These are phyloP conservation scores for Rosa persica DNA, from an alignment of 306 rosid species.

Conservation along the genomic window DNA sequence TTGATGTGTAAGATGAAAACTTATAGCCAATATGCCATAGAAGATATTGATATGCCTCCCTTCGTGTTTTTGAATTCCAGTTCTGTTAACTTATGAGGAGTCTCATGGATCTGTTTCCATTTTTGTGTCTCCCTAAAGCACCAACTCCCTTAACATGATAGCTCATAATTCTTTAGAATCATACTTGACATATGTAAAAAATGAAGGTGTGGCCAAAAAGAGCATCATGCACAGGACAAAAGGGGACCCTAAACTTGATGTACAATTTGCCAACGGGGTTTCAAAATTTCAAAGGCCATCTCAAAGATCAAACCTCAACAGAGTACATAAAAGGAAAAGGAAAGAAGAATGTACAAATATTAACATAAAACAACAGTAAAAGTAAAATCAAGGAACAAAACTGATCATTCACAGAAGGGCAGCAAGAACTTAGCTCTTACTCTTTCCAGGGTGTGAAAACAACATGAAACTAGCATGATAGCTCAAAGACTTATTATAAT, in stretches of 20 bases:
- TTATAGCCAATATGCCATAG: not conserved
- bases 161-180: not conserved
- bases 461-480: not conserved
- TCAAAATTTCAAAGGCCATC: not conserved
- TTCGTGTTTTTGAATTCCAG: not conserved
- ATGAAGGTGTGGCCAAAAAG: not conserved
- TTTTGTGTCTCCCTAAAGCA: not conserved
- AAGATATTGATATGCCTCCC: not conserved
- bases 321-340: not conserved
- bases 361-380: not conserved
- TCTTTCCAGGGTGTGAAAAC: not conserved
- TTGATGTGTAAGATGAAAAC: not conserved
- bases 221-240: constrained; percentile 4
- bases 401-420: constrained; percentile 6
- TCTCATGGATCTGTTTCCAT: not conserved
- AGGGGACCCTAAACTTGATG: not conserved
- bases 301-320: constrained; percentile 1
- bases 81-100: not conserved
- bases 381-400: not conserved
- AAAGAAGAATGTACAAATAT: not conserved
- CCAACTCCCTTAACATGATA: not conserved
- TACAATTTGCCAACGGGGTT: not conserved
- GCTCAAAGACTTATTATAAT: not conserved
- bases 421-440: not conserved
- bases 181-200: not conserved